Evolutionary conservation across 805 yeast species (phyloP), one percentile per base, ranked within the genome.

Genomic region (Danielozyma ontarioensis): DNA sequence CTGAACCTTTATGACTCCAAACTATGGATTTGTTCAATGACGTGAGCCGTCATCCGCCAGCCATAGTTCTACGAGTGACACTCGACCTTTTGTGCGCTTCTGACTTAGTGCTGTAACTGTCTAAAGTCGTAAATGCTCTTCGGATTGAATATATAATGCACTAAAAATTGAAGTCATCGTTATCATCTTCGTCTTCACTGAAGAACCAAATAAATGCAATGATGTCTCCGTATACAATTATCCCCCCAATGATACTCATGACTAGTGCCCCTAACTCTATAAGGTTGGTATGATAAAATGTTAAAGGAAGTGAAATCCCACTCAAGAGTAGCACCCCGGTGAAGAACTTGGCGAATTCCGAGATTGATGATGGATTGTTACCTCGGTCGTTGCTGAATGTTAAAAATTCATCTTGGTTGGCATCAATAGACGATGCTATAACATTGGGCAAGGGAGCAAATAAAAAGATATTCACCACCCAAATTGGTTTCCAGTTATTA

Each of bases 401-500:
- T 32, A 67, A 54, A 44, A 67, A 67, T 40, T 63, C 68, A 48
- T 67, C 72, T 32, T 69, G 41, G 30, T 55, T 44, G 36, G 44
- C 57, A 31, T 64, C 71, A 19, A 66, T 55, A 10, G 64, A 47
- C 33, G 54, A 51, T 32, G 62, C 58, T 16, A 64, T 42, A 32
- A 66, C 63, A 39, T 66, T 67, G 28, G 72, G 72, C 40, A 67
- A 55, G 12, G 72, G 72, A 4, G 72, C 72, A 30, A 64, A 34
- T 34, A 67, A 57, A 45, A 65, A 67, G 33, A 66, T 61, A 29
- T 56, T 45, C 22, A 67, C 64, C 19, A 66, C 72, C 70, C 70
- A 44, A 6, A 45, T 14, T 7, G 45, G 49, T 26, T 36, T 47
- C 25, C 65, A 67, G 42, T 64, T 67, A 41, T 58, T 57, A 51